These are phyloP conservation scores for Elongisporangium senticosum DNA, from an alignment of 352 stramenopile genomes.

Conservation along the genomic window DNA sequence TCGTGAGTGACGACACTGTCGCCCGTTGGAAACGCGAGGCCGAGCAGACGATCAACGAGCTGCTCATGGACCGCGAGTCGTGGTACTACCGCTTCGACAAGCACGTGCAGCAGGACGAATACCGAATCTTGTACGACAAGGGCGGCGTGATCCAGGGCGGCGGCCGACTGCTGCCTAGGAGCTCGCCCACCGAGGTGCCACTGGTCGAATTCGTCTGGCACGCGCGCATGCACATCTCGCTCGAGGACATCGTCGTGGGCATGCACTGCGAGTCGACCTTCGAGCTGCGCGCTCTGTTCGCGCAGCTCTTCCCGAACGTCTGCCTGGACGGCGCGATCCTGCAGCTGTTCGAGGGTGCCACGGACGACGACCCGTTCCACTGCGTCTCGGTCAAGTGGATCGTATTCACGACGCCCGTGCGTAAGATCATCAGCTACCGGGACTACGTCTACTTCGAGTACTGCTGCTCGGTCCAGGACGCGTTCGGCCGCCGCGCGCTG, in stretches of 20 bases:
- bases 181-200: not conserved
- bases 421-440: constrained; percentile 3
- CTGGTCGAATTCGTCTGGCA: not conserved
- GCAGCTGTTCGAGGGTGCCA: constrained; percentile 3
- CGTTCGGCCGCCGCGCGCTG: not conserved
- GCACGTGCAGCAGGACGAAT: not conserved
- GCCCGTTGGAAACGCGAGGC: not conserved
- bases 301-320: not conserved
- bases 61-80: not conserved
- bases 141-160: not conserved
- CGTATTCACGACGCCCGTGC: constrained; percentile 2
- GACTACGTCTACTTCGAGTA: constrained; percentile 32
- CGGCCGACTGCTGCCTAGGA: not conserved
- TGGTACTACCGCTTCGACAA: not conserved
- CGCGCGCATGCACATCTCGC: not conserved
- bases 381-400: constrained; percentile 28
- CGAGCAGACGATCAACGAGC: not conserved
- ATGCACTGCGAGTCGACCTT: not conserved
- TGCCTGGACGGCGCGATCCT: not conserved
- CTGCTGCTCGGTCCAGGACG: not conserved
- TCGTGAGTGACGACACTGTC: not conserved
- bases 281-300: not conserved
- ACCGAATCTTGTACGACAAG: not conserved
- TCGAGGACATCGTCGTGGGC: not conserved
- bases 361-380: constrained; percentile 24